These are phyloP conservation scores for Neurospora sp. DNA, from an alignment of 495 filamentous ascomycete species.

Conservation along the genomic window DNA sequence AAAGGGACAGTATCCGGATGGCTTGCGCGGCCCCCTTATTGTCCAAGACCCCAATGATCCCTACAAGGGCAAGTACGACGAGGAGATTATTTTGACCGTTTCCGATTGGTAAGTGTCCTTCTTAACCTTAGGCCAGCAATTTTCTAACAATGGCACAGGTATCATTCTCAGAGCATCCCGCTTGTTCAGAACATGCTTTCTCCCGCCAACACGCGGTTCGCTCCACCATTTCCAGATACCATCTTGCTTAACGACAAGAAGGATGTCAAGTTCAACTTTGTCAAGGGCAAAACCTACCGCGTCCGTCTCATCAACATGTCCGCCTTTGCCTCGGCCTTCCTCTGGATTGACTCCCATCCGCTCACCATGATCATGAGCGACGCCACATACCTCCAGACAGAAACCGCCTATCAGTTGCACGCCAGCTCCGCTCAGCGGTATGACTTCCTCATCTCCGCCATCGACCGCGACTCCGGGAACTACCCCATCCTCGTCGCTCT, in stretches of 20 bases:
- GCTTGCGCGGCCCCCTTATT: slow-evolving; percentile 61
- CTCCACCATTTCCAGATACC: slow-evolving; percentile 52
- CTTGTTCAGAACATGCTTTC: slow-evolving; percentile 46
- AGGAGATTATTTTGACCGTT: slow-evolving; percentile 47
- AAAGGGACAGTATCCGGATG: slow-evolving; percentile 65
- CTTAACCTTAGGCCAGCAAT: slow-evolving; percentile 2
- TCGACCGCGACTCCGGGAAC: slow-evolving; percentile 34
- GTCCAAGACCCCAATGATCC: slow-evolving; percentile 59
- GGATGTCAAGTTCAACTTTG: slow-evolving; percentile 46
- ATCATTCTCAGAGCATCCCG: slow-evolving; percentile 43
- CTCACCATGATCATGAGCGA: slow-evolving; percentile 50
- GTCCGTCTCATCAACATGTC: slow-evolving; percentile 65
- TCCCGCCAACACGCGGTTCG: slow-evolving; percentile 39
- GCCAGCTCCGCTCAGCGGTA: slow-evolving; percentile 57
- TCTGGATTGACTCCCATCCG: slow-evolving; percentile 56
- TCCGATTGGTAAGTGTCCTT: slow-evolving; percentile 52
- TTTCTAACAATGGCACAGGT: slow-evolving; percentile 45
- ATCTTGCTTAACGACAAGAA: slow-evolving; percentile 58
- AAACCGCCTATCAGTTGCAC: slow-evolving; percentile 26
- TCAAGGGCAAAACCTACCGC: slow-evolving; percentile 67
- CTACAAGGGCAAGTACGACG: slow-evolving; percentile 53
- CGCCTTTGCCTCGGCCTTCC: slow-evolving; percentile 49
- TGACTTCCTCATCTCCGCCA: slow-evolving; percentile 40
- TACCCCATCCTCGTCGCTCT: slow-evolving; percentile 46
- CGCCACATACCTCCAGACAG: slow-evolving; percentile 26